Conservation (phyloP, 208 protist species). For the Trypanosomatidae sp. region DNA sequence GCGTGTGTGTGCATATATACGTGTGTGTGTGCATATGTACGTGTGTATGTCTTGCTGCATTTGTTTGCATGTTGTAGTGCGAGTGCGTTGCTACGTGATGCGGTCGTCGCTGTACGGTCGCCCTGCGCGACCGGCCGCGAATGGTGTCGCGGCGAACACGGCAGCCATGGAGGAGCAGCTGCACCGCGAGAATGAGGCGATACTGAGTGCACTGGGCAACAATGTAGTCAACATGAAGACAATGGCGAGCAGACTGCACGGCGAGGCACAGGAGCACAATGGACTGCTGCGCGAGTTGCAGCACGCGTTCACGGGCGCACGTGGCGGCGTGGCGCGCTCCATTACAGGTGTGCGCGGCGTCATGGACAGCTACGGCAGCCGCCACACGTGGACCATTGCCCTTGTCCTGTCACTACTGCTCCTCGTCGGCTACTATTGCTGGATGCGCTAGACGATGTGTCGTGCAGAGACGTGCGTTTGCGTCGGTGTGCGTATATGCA, state of each 20-base stretch:
- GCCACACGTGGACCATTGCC: slow-evolving; percentile 23
- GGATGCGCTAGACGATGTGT: background rate
- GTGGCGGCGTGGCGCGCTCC: slow-evolving; percentile 33
- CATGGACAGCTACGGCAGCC: slow-evolving; percentile 44
- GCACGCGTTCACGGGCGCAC: slow-evolving; percentile 27
- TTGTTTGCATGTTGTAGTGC: no score
- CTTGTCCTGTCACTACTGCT: slow-evolving; percentile 21
- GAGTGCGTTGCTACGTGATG: slow-evolving; percentile 12
- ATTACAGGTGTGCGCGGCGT: slow-evolving; percentile 31
- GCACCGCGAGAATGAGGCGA: slow-evolving; percentile 62
- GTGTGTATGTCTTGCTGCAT: no score
- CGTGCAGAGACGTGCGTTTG: background rate
- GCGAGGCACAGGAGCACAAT: slow-evolving; percentile 69
- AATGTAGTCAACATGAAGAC: slow-evolving; percentile 47
- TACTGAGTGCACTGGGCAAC: slow-evolving; percentile 43
- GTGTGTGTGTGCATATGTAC: no score
- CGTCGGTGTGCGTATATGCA: background rate
- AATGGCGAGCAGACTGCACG: slow-evolving; percentile 30
- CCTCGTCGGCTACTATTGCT: slow-evolving; percentile 10
- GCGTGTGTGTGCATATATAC: no score
- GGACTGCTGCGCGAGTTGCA: slow-evolving; percentile 27
- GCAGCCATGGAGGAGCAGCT: slow-evolving; percentile 45
- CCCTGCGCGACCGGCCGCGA: background rate
- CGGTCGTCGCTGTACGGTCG: slow-evolving; percentile 49
- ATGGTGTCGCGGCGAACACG: background rate